Evolutionary conservation across 1,139 yeast genomes (phyloP), one percentile per base, ranked within the genome.

Genomic region (Taphrina confusa): DNA sequence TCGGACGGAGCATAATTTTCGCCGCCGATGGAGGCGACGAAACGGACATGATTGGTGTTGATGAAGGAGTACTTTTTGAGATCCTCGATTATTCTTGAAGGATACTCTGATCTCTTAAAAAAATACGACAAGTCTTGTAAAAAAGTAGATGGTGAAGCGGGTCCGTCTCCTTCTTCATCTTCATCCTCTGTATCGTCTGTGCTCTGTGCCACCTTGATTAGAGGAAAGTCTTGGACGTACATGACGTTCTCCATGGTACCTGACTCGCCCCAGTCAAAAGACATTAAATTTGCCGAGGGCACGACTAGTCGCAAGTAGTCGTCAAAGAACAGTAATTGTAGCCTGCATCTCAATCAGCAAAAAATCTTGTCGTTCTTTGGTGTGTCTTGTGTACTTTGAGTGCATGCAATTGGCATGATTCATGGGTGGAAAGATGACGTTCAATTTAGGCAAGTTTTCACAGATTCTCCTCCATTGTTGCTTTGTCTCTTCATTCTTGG

Each of bases 211-310:
- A n/a, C 31, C 14, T 25, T 28, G 5, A n/a, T 31, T n/a, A 22
- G 25, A 12, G 68, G 66, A 39, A 66, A 65, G 44, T 66, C 68
- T 16, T 65, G 68, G 25, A 66, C 62, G 56, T 63, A 66, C 55
- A 65, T 18, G 20, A 61, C 63, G 56, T 64, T 64, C 49, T 64
- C 66, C 47, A 67, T 61, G 5, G 62, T 62, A 11, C 62, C 63
- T 9, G 65, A 62, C 46, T 67, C 69, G n/a, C 69, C 69, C 69
- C 69, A 67, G 45, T 67, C 69, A 39, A 65, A 66, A 11, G 62
- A 61, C 14, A 67, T 64, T 9, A 67, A 62, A 46, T 67, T 67
- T 8, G 69, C 69, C 36, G 68, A 59, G 9, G 69, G 69, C 4
- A 67, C 51, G 27, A 58, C 63, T 12, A 67, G 55, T 8, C 69